Evolutionary conservation across 768 basidiomycete genomes (phyloP).

Genomic region (Chalciporus piperatus): DNA sequence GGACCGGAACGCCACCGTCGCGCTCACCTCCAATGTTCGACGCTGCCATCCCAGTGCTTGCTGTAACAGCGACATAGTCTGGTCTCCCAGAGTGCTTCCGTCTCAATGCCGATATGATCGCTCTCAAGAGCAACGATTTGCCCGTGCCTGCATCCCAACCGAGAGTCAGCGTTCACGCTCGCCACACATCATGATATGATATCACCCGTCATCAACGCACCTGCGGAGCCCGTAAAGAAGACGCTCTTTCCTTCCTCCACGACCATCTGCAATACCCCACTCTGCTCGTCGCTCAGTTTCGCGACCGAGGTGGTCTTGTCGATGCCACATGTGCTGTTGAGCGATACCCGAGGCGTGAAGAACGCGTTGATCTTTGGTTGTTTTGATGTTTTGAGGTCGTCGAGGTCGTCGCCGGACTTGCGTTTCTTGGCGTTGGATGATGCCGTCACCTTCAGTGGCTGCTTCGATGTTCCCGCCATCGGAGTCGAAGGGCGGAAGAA

Average conservation of each 20-base stretch:
- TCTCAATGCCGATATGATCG: constrained; percentile 52
- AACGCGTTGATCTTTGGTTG: constrained; percentile 27
- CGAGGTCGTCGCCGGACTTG: constrained; percentile 11
- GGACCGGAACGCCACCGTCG: background rate
- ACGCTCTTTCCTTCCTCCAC: constrained; percentile 58
- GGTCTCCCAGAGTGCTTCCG: constrained; percentile 32
- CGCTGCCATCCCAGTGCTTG: constrained; percentile 45
- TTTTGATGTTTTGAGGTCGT: constrained; percentile 5
- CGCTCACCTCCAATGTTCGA: constrained; percentile 45
- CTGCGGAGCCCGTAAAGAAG: constrained; percentile 71
- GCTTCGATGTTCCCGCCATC: constrained; percentile 7
- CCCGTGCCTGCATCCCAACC: constrained; percentile 48
- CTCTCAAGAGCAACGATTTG: constrained; percentile 57
- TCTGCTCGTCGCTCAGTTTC: constrained; percentile 53
- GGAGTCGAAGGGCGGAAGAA: background rate
- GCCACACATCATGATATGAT: too few species aligned
- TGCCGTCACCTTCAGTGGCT: constrained; percentile 7
- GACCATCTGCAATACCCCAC: constrained; percentile 46
- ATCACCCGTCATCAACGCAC: constrained; percentile 32
- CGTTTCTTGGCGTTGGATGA: constrained; percentile 22
- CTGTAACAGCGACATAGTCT: constrained; percentile 43
- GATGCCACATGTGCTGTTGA: constrained; percentile 28
- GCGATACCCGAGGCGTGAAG: constrained; percentile 27
- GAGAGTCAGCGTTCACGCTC: background rate
- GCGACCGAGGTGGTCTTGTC: constrained; percentile 33